phyloP scores from a whole-genome alignment of 2,329 filamentous ascomycete species.

The Penicillium palitans region DNA sequence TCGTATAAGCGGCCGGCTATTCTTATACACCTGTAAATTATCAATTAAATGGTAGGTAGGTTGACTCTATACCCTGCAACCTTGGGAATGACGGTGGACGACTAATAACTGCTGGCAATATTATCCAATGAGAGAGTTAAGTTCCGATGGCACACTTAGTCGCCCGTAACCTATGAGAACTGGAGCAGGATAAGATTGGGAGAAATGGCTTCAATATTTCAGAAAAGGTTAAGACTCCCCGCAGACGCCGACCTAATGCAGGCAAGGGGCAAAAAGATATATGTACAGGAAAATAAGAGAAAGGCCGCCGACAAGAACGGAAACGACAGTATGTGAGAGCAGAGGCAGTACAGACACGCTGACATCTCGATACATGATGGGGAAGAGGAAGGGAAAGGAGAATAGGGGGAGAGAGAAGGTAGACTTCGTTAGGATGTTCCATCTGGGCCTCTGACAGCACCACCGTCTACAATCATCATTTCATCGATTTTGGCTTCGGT shows the following conservation, averaged over 20 bases:
- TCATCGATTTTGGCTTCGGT: slow-evolving; percentile 56
- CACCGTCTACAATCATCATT: slow-evolving; percentile 62
- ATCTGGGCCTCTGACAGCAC: slow-evolving; percentile 48
- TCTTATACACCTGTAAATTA: too few relatives aligned
- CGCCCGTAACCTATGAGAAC: neutral
- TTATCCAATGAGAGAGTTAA: too few relatives aligned
- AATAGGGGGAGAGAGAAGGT: neutral
- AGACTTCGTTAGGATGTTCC: slow-evolving; percentile 12
- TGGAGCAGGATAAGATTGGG: slow-evolving; percentile 1
- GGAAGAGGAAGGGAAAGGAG: neutral
- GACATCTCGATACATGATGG: slow-evolving; percentile 1
- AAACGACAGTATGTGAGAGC: slow-evolving; percentile 21
- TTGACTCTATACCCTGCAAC: too few relatives aligned
- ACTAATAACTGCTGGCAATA: too few relatives aligned
- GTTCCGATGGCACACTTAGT: too few relatives aligned
- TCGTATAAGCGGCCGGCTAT: too few relatives aligned
- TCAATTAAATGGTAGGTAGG: too few relatives aligned
- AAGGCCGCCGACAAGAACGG: slow-evolving; percentile 4
- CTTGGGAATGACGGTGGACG: too few relatives aligned
- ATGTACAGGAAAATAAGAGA: slow-evolving; percentile 22
- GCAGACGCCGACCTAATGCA: slow-evolving; percentile 24
- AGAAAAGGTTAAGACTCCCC: slow-evolving; percentile 18
- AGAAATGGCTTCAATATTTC: slow-evolving; percentile 21
- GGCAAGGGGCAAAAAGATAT: slow-evolving; percentile 20
- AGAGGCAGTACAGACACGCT: slow-evolving; percentile 8